Base-by-base conservation (phyloP, 202 grass and related monocot species). In the Zizania palustris region DNA sequence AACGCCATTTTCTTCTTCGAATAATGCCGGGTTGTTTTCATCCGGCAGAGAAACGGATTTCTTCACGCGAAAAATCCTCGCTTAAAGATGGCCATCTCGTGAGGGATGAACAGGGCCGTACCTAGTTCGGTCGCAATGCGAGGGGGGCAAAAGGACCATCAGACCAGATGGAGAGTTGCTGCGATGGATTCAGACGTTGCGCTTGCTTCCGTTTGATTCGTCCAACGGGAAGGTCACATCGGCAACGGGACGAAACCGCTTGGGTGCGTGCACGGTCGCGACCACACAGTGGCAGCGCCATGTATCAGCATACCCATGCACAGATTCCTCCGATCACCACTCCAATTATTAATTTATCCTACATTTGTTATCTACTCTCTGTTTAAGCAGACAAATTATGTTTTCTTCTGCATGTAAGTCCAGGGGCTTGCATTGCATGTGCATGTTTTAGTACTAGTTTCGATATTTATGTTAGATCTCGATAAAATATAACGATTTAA, bases 211-310 rank as follows among this genome's bases (percentile, higher is more conserved):
- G 57, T 64, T 72, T 72, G 28, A 19, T 49, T 61, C 42, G 54
- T 81, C 68, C 68, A 63, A 42, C 18, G 1, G 5, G 3, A 34
- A 40, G 11, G 57, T 63, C 67, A 72, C 67, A 67, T 48, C 53
- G 22, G 16, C 76, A 19, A 46, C 63, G 9, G 19, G 40, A 34
- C 62, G 49, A 43, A 16, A 35, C 14, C 20, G 41, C 63, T 28
- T 28, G 28, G 0, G 46, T 9, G 7, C 8, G 53, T 40, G 44
- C 66, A 46, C 12, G 20, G 65, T 68, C 65, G 65, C 74, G 44
- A 41, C 22, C 63, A 35, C 34, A 67, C 18, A 20, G 48, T 13
- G 63, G 20, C 63, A 40, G 12, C 20, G 49, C 75, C 49, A 20
- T 56, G 37, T 53, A 63, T 44, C 67, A n/a, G n/a, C n/a, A n/a